Base-by-base conservation (phyloP, 345 rosid genomes). In the Ailanthus altissimus region DNA sequence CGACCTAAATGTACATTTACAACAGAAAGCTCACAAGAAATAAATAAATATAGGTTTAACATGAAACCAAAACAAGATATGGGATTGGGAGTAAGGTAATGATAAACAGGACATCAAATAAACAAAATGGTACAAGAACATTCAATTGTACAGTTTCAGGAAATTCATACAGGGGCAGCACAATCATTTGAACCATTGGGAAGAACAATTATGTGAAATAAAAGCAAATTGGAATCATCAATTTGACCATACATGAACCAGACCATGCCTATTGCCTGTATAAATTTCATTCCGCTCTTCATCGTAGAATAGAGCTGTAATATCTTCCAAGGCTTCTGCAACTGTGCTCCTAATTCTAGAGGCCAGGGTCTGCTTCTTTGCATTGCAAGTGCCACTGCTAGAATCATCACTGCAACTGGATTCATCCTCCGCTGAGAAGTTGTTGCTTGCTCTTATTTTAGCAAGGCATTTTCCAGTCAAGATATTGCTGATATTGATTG, bases 221-320 rank as follows among this genome's bases (percentile, higher is more conserved):
- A 56, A 8, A 71, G 43, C n/a, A 67, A 18, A 46, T 50, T 6
- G 12, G 16, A 59, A 78, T 66, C 28, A 47, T 85, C 81, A 86
- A 77, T 91, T 89, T 67, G 93, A 90, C 96, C 96, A 91, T 13
- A 90, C 93, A 77, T 90, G 96, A 72, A 90, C 88, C 20, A 91
- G 83, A 32, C 96, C 96, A 62, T 79, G 88, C 81, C 88, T 86
- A 62, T 90, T 91, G 50, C 96, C 96, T 0, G 92, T 91, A 66
- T 90, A 91, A 9, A 91, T 91, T 85, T 91, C 93, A 6, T 90
- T 91, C 32, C 92, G 88, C 66, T 91, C 96, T 78, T 91, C 96
- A 5, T 91, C 91, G 0, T 91, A 91, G 85, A 89, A 91, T 70
- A 91, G 90, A 0, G 93, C 92, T 1, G 96, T 91, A 68, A 91